A percentile compares a stretch with the other conserved stretches of the same genome.
phyloP scores from a whole-genome alignment of 306 rosid species.

The Alnus glutinosa region DNA sequence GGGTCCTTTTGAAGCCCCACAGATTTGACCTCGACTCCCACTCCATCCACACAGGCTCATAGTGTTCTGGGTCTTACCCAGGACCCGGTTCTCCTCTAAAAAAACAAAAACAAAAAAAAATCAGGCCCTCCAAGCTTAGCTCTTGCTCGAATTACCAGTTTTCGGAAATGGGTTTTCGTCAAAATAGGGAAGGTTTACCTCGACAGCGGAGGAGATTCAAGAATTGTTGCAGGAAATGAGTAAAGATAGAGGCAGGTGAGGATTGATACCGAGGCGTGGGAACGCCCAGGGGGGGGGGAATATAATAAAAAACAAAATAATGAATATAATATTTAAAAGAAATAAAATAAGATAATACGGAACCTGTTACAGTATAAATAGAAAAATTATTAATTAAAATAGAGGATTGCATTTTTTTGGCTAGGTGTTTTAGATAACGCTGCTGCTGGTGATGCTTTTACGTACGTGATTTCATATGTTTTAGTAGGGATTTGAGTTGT shows the following conservation, averaged over 20 bases:
- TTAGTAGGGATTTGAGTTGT: no score
- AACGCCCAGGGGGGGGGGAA: slow-evolving; percentile 45
- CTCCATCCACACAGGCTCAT: slow-evolving; percentile 26
- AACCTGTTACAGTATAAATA: no score
- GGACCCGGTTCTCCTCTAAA: background rate
- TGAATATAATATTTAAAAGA: no score
- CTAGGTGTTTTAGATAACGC: no score
- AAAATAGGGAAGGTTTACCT: slow-evolving; percentile 11
- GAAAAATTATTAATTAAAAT: no score
- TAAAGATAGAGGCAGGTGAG: slow-evolving; percentile 70
- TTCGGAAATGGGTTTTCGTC: slow-evolving; percentile 17
- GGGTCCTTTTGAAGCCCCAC: slow-evolving; percentile 34
- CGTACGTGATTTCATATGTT: no score
- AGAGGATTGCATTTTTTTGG: no score
- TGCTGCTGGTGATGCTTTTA: no score
- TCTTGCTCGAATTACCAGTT: slow-evolving; percentile 23
- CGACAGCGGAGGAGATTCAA: slow-evolving; percentile 45
- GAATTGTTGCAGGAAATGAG: slow-evolving; percentile 53
- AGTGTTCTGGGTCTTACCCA: slow-evolving; percentile 33
- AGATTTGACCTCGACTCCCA: slow-evolving; percentile 23
- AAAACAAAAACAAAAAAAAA: background rate
- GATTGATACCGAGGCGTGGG: slow-evolving; percentile 89
- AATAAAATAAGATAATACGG: no score
- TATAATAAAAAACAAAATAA: no score
- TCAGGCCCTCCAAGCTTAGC: slow-evolving; percentile 22